Percentiles rank a stretch among this genome's conserved stretches.
phyloP scores from a whole-genome alignment of 768 basidiomycete species.

The Albatrellus ellisii region DNA sequence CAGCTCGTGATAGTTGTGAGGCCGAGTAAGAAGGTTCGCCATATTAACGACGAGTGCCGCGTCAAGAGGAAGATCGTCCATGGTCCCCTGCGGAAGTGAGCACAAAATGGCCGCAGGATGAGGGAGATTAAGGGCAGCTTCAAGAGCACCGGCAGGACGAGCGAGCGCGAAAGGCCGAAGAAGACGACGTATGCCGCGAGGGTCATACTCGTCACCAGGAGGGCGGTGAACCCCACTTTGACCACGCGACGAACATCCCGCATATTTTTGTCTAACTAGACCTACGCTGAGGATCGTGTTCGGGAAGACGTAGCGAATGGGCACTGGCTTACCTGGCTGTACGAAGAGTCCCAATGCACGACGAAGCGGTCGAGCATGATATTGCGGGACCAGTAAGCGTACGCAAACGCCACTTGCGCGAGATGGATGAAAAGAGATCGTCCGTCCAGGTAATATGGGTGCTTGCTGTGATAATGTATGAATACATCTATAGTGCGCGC shows the following conservation, averaged over 20 bases:
- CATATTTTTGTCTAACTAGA: slow-evolving; percentile 17
- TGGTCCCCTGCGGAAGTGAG: slow-evolving; percentile 46
- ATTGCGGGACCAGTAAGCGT: slow-evolving; percentile 39
- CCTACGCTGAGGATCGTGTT: background rate
- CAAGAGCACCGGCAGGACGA: slow-evolving; percentile 39
- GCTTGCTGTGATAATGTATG: slow-evolving; percentile 24
- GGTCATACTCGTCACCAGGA: slow-evolving; percentile 1
- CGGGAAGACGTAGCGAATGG: background rate
- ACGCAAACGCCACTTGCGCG: slow-evolving; percentile 35
- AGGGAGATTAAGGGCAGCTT: slow-evolving; percentile 37
- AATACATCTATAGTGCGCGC: background rate
- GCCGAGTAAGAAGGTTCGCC: slow-evolving; percentile 36
- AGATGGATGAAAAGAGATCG: slow-evolving; percentile 45
- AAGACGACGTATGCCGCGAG: slow-evolving; percentile 26
- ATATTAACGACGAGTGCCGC: slow-evolving; percentile 30
- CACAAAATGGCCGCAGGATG: slow-evolving; percentile 45
- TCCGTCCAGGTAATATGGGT: slow-evolving; percentile 63
- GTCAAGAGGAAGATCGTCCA: slow-evolving; percentile 42
- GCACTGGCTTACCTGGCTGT: background rate
- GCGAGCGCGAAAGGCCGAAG: slow-evolving; percentile 34
- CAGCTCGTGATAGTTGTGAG: slow-evolving; percentile 40
- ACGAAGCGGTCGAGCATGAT: slow-evolving; percentile 50
- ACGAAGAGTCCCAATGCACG: slow-evolving; percentile 17
- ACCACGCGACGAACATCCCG: slow-evolving; percentile 8
- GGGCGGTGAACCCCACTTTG: background rate